A percentile compares a stretch with the other conserved stretches of the same genome.
phyloP scores from a whole-genome alignment of 2,329 filamentous ascomycete species.

The Talaromyces sp. region DNA sequence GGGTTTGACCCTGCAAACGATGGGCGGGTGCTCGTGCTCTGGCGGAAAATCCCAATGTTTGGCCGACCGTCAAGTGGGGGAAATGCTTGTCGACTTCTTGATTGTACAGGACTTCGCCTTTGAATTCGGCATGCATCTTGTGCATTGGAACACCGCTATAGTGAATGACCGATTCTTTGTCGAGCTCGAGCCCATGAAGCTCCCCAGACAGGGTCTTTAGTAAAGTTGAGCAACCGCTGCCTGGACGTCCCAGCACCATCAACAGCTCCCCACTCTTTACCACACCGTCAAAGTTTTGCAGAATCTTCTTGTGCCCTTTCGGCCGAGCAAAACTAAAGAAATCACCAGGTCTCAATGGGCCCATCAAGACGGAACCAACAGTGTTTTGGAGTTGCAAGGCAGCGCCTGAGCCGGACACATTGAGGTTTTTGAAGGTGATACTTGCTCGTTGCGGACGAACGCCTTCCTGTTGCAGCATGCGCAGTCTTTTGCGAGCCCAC shows the following conservation, averaged over 20 bases:
- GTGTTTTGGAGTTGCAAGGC: slow-evolving; percentile 65
- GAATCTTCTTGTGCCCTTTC: slow-evolving; percentile 50
- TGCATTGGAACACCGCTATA: slow-evolving; percentile 63
- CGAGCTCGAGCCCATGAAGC: slow-evolving; percentile 70
- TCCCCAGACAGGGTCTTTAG: slow-evolving; percentile 80
- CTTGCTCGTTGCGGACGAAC: slow-evolving; percentile 43
- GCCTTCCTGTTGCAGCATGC: slow-evolving; percentile 24
- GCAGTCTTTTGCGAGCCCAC: slow-evolving; percentile 40
- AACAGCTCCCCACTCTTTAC: slow-evolving; percentile 41
- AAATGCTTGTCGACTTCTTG: slow-evolving; percentile 49
- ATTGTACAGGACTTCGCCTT: slow-evolving; percentile 28
- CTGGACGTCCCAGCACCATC: slow-evolving; percentile 26
- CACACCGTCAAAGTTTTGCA: slow-evolving; percentile 50
- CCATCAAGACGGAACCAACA: slow-evolving; percentile 54
- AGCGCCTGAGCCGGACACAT: slow-evolving; percentile 61
- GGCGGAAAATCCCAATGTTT: slow-evolving; percentile 69
- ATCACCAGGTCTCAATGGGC: slow-evolving; percentile 55
- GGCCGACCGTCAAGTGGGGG: slow-evolving; percentile 66
- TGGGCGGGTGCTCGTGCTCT: slow-evolving; percentile 60
- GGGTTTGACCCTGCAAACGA: slow-evolving; percentile 57
- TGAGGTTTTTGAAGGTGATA: slow-evolving; percentile 60
- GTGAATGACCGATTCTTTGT: slow-evolving; percentile 67
- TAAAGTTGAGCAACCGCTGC: slow-evolving; percentile 66
- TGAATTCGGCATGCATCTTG: slow-evolving; percentile 63
- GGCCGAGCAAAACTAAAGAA: slow-evolving; percentile 42